Evolutionary conservation across 2,329 filamentous ascomycete genomes (phyloP), one percentile per base, ranked within the genome.

Genomic region (Calonectria pteridis): DNA sequence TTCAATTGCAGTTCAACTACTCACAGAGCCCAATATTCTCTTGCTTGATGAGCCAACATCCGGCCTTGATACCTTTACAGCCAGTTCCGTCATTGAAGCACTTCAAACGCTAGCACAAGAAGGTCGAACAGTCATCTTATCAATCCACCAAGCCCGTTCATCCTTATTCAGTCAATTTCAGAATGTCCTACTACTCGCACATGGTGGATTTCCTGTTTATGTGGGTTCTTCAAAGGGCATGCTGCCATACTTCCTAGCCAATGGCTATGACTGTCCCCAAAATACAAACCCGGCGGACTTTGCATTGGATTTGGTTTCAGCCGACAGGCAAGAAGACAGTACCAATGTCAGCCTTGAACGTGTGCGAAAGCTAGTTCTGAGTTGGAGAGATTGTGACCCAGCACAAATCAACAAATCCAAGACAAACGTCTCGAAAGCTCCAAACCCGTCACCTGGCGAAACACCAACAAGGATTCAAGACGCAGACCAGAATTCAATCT

Each of bases 271-370:
- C 6, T 95, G 93, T 79, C 92, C 93, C 0, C 85, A 86, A 26
- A 90, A 92, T 69, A 93, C 92, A 6, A 95, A 95, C 76, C 93
- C 93, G 1, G 93, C 94, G 0, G 94, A 95, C 81, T 95, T 94
- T 81, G 93, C 92, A 0, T 87, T 95, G 14, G 93, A 95, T 77
- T 86, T 94, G 49, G 93, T 95, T 72, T 95, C 93, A 0, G 89
- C 92, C 55, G 90, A 89, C 43, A 83, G 86, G 5, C 86, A 89
- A 29, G 93, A 95, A 81, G 88, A 86, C 2, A 86, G 89, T 91
- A 37, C 93, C 67, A 87, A 92, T 23, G 86, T 88, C 53, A 91
- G 90, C 73, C 31, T 31, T 9, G 31, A 31, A 31, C 31, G 31
- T 31, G 93, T 94, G 0, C 86, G 87, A 43, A 85, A 82, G 5